Percentiles rank a stretch among this genome's conserved stretches.
Conservation (phyloP, 768 basidiomycete genomes). For the Tricholoma flavovirens region DNA sequence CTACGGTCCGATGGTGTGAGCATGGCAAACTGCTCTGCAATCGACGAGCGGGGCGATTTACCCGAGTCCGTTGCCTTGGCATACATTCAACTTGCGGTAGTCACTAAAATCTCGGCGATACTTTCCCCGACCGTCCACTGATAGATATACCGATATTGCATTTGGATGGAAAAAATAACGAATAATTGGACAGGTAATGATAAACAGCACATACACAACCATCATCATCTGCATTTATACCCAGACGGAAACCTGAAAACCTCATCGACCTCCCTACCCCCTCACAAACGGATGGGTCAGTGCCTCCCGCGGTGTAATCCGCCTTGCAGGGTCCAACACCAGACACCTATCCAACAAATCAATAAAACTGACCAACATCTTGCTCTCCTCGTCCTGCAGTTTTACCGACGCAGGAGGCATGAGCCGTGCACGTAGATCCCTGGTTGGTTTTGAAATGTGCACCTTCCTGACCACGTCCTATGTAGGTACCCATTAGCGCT, state of each 20-base stretch:
- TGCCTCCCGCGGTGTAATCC: conserved; percentile 89
- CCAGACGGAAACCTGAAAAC: not conserved
- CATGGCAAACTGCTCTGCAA: no score
- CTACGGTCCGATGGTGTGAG: no score
- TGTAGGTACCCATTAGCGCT: not conserved
- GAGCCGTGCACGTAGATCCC: conserved; percentile 77
- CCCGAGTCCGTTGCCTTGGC: no score
- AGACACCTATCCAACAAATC: conserved; percentile 92
- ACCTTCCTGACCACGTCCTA: conserved; percentile 81
- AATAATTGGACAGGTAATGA: no score
- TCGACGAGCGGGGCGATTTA: no score
- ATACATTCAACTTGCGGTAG: no score
- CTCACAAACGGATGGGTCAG: conserved; percentile 83
- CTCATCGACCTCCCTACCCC: conserved; percentile 20
- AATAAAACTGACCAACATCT: conserved; percentile 71
- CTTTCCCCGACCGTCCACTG: no score
- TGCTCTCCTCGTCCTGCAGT: conserved; percentile 85
- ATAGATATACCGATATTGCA: no score
- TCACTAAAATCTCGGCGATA: no score
- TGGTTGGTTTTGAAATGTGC: conserved; percentile 73
- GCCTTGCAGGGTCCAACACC: conserved; percentile 75
- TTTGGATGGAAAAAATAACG: no score
- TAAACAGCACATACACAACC: no score
- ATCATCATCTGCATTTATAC: not conserved
- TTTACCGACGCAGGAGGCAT: conserved; percentile 76